Evolutionary conservation across 441 rosid genomes (phyloP), one percentile per base, ranked within the genome.

Genomic region (Omphalea diandra): DNA sequence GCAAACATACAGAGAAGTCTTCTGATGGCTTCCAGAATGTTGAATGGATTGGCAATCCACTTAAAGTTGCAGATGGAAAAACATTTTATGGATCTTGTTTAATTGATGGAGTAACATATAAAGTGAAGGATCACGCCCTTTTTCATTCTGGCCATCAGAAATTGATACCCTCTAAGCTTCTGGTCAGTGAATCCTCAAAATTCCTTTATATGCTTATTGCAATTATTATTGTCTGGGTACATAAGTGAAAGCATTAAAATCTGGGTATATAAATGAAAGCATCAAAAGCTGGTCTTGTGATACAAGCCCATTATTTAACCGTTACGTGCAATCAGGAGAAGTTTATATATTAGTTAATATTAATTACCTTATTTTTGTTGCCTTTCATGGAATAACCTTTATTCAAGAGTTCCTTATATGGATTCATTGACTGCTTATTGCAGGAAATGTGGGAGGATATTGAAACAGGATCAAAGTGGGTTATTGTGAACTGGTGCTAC

Each of bases 391-490:
- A 60, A 55, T 41, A 14, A n/a, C 46, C 20, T 43, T 67, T 40
- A 7, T 55, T 67, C 35, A 9, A 7, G 47, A 50, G 36, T 65
- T 65, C 55, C 26, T 73, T 47, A 31, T 35, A 27, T 50, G 47
- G 14, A 27, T 18, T 11, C 52, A 4, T 43, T 73, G 60, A 31
- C 70, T 62, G 67, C 67, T 65, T 50, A 46, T 76, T 71, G 68
- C 87, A 90, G 96, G 77, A 80, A 40, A 90, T 90, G 93, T 90
- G 91, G 90, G 90, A 88, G 79, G 93, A 90, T 68, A 38, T 43
- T 41, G 72, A 72, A 73, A 83, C 83, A 54, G 90, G 90, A 38
- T 80, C 79, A 67, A 88, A 84, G 82, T 90, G 90, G 88, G 85
- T 88, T 64, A 70, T 65, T 75, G 84, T 85, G 40, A 80, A 73